Evolutionary conservation across 768 basidiomycete genomes (phyloP).

Genomic region (Panellus pusillus): DNA sequence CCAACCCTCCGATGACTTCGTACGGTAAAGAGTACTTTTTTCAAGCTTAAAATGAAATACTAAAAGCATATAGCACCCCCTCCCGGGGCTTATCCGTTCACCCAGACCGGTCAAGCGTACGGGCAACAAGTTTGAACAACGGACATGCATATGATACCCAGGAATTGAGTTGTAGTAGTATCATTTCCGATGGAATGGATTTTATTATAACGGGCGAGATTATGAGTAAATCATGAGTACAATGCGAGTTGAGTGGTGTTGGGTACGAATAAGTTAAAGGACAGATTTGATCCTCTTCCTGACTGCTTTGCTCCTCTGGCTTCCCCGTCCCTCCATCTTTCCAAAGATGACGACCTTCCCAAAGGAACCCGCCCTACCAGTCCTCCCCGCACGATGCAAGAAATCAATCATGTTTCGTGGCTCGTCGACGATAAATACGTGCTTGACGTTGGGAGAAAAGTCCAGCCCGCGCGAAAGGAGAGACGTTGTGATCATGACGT

Average conservation of each 20-base stretch:
- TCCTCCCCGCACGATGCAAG: constrained; percentile 85
- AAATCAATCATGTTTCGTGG: constrained; percentile 92
- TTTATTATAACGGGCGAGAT: too few species aligned
- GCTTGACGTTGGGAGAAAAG: constrained; percentile 72
- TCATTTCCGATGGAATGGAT: neutral
- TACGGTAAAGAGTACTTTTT: neutral
- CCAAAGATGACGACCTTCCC: constrained; percentile 80
- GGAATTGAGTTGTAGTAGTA: constrained; percentile 8
- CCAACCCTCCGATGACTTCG: constrained; percentile 25
- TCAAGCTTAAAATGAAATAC: neutral
- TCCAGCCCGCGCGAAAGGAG: constrained; percentile 89
- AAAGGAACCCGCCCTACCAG: constrained; percentile 68
- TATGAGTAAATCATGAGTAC: too few species aligned
- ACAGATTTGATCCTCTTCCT: constrained; percentile 50
- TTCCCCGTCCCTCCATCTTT: constrained; percentile 65
- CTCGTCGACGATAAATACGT: constrained; percentile 87
- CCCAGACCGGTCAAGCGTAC: constrained; percentile 7
- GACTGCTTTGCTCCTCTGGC: constrained; percentile 50
- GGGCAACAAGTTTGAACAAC: constrained; percentile 10
- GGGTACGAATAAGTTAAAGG: too few species aligned
- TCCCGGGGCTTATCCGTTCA: constrained; percentile 11
- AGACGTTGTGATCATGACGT: constrained; percentile 86
- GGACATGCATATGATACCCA: too few species aligned
- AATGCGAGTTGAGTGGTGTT: too few species aligned
- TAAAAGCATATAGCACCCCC: neutral